A percentile compares a stretch with the other conserved stretches of the same genome.
Conservation (phyloP, 306 rosid genomes). For the Glycine tomentella region DNA sequence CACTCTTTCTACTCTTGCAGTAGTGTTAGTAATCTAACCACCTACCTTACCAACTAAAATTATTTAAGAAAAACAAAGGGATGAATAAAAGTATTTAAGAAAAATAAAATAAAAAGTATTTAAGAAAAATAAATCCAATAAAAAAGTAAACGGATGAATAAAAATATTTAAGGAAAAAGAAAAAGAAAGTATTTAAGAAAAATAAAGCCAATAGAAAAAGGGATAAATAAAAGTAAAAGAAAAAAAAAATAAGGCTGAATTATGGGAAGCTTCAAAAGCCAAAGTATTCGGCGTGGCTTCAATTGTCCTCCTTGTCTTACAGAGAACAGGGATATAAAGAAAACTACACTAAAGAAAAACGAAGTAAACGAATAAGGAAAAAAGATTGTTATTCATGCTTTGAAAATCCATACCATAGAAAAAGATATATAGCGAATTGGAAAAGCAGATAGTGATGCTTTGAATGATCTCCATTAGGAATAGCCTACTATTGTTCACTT, state of each 20-base stretch:
- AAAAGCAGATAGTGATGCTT: conserved; percentile 42
- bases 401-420: conserved; percentile 40
- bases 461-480: conserved; percentile 26
- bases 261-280: conserved; percentile 41
- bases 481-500: conserved; percentile 30
- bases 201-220: conserved; percentile 5
- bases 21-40: conserved; percentile 29
- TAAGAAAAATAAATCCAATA: background rate
- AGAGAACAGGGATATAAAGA: conserved; percentile 33
- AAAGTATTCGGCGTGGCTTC: conserved; percentile 39
- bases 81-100: background rate
- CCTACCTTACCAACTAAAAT: conserved; percentile 39
- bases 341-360: conserved; percentile 32
- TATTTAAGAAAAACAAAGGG: background rate
- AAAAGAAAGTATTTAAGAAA: background rate
- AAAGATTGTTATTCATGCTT: conserved; percentile 45
- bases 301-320: background rate
- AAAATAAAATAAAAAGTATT: background rate
- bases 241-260: background rate
- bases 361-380: conserved; percentile 42
- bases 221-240: background rate
- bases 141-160: background rate
- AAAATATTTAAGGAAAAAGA: background rate
- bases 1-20: conserved; percentile 36
- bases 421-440: conserved; percentile 32